Evolutionary conservation across 805 yeast genomes (phyloP), one percentile per base, ranked within the genome.

Genomic region (Candida ulmi): DNA sequence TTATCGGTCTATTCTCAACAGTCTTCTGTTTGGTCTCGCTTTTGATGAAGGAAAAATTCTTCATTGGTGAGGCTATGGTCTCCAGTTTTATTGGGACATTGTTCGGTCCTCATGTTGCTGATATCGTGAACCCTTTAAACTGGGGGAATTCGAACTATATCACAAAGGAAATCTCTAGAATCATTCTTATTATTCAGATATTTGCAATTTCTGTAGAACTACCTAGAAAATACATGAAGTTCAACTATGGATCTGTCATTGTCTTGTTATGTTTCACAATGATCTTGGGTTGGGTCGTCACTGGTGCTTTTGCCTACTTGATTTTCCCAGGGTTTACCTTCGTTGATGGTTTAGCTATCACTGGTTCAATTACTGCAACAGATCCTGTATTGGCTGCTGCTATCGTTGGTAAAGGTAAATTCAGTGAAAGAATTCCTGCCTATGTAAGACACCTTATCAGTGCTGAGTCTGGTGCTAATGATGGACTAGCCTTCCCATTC

Each of bases 381-480:
- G 97, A 88, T 63, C 97, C 97, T 8, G 93, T 88, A 30, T 70
- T 88, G 54, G 96, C 96, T 2, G 93, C 95, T 16, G 95, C 96
- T 3, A 95, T 88, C 28, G 96, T 88, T 9, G 95, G 96, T 58
- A 88, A 85, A 52, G 95, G 95, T 48, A 85, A 86, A 57, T 88
- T 88, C 58, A 95, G 95, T 13, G 77, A 76, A 54, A 74, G 95
- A 40, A 95, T 88, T n/a, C 95, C 96, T 1, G 95, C 95, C 13
- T 96, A 88, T 62, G 69, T 88, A 62, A 71, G 95, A 50, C 84
- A 88, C 54, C 62, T 88, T 35, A 66, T 90, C 17, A 76, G 90
- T 25, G 95, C 95, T 1, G 95, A 84, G 52, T 82, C 91, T 0
- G 95, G 90, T 5, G 83, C 95, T 57, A 88, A 88, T 60, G 97